A percentile compares a stretch with the other conserved stretches of the same genome.
These are phyloP conservation scores for Alternaria brassicae DNA, from an alignment of 2,329 filamentous ascomycete genomes.

Conservation along the genomic window DNA sequence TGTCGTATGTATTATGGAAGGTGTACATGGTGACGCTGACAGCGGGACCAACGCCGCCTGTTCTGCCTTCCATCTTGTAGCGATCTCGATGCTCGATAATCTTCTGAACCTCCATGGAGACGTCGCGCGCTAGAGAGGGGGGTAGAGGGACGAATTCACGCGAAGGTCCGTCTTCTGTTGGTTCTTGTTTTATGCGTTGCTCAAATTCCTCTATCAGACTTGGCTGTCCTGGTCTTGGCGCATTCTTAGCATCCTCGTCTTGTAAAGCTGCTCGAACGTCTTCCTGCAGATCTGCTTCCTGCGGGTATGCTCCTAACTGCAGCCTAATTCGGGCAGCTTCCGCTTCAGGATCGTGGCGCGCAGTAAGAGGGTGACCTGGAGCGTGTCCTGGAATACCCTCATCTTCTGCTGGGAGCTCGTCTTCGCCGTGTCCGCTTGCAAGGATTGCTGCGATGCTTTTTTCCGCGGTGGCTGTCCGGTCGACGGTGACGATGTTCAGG, in stretches of 20 bases:
- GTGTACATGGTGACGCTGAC: constrained; percentile 97
- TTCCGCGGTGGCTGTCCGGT: constrained; percentile 62
- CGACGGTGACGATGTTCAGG: constrained; percentile 65
- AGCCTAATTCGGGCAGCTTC: constrained; percentile 62
- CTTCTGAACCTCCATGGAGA: constrained; percentile 92
- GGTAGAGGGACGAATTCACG: constrained; percentile 84
- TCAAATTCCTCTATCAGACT: constrained; percentile 88
- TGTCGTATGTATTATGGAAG: constrained; percentile 94
- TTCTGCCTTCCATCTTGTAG: constrained; percentile 84
- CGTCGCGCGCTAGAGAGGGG: constrained; percentile 85
- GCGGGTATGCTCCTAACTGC: constrained; percentile 79
- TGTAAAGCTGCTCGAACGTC: constrained; percentile 88
- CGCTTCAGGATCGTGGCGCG: constrained; percentile 64
- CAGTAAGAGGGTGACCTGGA: constrained; percentile 67
- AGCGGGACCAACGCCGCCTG: constrained; percentile 80
- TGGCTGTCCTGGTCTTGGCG: constrained; percentile 72
- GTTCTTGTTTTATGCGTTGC: constrained; percentile 85
- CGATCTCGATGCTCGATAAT: constrained; percentile 91
- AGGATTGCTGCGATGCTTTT: constrained; percentile 68
- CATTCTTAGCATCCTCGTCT: constrained; percentile 81
- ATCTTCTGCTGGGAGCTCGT: constrained; percentile 68
- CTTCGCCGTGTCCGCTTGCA: constrained; percentile 60
- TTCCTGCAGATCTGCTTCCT: constrained; percentile 81
- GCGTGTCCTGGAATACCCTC: constrained; percentile 74
- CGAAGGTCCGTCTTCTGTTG: constrained; percentile 80